Conservation (phyloP, 1,284 basidiomycete genomes). For the Tilletiaria anomala region DNA sequence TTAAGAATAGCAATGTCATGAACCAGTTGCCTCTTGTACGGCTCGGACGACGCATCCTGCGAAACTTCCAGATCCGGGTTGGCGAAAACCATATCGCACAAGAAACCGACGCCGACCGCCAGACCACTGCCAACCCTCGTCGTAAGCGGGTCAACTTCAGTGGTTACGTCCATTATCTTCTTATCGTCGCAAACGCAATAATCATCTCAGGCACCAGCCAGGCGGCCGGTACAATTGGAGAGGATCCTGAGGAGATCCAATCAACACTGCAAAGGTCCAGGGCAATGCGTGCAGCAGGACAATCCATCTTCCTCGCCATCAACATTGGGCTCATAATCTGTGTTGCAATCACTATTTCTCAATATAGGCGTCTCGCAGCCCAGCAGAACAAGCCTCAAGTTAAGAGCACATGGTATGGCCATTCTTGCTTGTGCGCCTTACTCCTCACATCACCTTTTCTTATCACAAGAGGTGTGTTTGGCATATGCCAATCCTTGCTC, state of each 20-base stretch:
- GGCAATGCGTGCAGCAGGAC: neutral
- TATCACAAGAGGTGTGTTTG: neutral
- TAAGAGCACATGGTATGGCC: neutral
- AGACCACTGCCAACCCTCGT: too few relatives aligned
- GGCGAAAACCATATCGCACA: too few relatives aligned
- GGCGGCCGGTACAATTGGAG: too few relatives aligned
- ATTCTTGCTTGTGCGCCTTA: neutral
- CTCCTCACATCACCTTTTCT: neutral
- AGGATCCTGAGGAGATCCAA: too few relatives aligned
- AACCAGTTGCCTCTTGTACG: too few relatives aligned
- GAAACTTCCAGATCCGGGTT: neutral
- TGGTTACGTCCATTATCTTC: conserved; percentile 5
- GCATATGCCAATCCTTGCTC: neutral
- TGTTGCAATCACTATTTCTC: neutral
- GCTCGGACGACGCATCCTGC: neutral
- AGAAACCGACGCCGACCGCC: too few relatives aligned
- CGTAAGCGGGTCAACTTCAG: neutral
- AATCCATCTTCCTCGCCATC: conserved; percentile 1
- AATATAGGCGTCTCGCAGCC: neutral
- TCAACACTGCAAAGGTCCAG: too few relatives aligned
- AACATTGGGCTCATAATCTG: neutral
- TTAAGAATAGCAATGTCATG: too few relatives aligned
- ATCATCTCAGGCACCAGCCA: conserved; percentile 12
- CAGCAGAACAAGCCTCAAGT: neutral
- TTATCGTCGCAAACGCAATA: conserved; percentile 9